Evolutionary conservation across 2,329 filamentous ascomycete genomes (phyloP).

Genomic region (Dactylonectria estremocensis): DNA sequence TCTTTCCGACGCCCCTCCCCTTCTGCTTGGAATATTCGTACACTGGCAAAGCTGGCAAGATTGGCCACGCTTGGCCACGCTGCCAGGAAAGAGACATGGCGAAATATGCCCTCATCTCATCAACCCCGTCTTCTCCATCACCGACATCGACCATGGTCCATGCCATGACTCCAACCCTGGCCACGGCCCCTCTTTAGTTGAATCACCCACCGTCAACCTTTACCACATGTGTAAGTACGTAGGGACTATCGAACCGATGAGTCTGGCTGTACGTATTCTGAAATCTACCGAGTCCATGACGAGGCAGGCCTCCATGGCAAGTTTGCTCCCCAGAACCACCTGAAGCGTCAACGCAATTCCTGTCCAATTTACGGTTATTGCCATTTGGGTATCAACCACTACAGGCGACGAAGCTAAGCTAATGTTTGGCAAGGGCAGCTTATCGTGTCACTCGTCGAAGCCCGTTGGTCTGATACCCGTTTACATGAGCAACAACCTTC

Average conservation of each 20-base stretch:
- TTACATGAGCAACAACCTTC: slow-evolving; percentile 1
- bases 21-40: neutral
- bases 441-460: slow-evolving; percentile 8
- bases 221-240: too few species aligned
- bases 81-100: slow-evolving; percentile 15
- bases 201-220: neutral
- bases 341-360: neutral
- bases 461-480: neutral
- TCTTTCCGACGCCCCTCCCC: neutral
- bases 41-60: neutral
- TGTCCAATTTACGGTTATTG: slow-evolving; percentile 12
- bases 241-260: neutral
- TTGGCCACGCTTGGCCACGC: slow-evolving; percentile 25
- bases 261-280: neutral
- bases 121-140: slow-evolving; percentile 13
- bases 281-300: neutral
- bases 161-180: slow-evolving; percentile 3
- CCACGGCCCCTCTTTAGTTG: slow-evolving; percentile 11
- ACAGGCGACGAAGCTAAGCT: slow-evolving; percentile 9
- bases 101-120: slow-evolving; percentile 32
- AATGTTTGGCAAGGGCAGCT: slow-evolving; percentile 5
- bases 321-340: slow-evolving; percentile 12
- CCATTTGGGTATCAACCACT: slow-evolving; percentile 11
- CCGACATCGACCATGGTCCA: slow-evolving; percentile 9
- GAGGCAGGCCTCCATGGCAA: slow-evolving; percentile 10